Base-by-base conservation (phyloP, 2,329 filamentous ascomycete genomes). In the Pyrenochaeta sp. region DNA sequence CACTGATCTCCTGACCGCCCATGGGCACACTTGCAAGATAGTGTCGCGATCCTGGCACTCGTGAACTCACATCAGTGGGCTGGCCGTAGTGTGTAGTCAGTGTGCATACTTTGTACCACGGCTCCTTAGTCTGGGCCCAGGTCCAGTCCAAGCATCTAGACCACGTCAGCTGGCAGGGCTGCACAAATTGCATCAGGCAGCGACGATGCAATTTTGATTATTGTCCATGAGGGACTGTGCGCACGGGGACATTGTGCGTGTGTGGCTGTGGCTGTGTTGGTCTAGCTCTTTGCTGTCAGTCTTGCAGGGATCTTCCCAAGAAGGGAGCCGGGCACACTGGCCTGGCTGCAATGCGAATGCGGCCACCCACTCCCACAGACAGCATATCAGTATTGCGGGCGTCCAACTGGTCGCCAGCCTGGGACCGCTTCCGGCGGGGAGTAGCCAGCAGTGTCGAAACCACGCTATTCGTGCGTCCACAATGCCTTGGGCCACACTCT, bases 161-260 rank as follows among this genome's bases (percentile, higher is more conserved):
- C 25, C 25, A 36, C 19, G 22, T 43, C 40, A 25, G 40, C 9
- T 36, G 36, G 5, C 22, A 24, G n/a, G 34, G 25, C 39, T 42
- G 37, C 44, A 34, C 24, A 15, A 45, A 22, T 43, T 36, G 50
- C 54, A 57, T 52, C 22, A 48, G 43, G 15, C 24, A 37, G 42
- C 50, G 36, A 15, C 56, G 19, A 65, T 65, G 62, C 54, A 39
- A 52, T 58, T 65, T 50, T 61, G 48, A 34, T 25, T 46, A 52
- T 65, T 66, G 48, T 44, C 61, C 54, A 64, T 66, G 54, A 58
- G 51, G 58, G 63, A 59, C 58, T 54, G 63, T 66, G 63, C 61
- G 52, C 44, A 4, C 32, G 30, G 39, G 12, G 39, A 42, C 9
- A 12, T 25, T 44, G 19, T 10, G 19, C 40, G 6, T 44, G 40